Base-by-base conservation (phyloP, 768 basidiomycete species). In the Mycena metata region DNA sequence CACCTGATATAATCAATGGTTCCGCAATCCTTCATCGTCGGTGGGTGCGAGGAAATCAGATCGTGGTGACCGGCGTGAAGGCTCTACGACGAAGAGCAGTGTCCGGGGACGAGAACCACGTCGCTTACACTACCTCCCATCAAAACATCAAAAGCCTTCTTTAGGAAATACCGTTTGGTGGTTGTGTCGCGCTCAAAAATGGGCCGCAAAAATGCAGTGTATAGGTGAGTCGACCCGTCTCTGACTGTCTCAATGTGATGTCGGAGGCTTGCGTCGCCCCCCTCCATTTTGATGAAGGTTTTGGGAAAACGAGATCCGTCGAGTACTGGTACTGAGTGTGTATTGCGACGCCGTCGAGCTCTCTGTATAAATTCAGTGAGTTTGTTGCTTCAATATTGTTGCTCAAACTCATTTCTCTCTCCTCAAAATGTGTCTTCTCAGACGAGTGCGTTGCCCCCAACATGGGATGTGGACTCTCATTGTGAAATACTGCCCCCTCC, bases 51-150 rank as follows among this genome's bases (percentile, higher is more conserved):
- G 39, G 21, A 17, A 45, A 51, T 66, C 64, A 59, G 41, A 66
- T 58, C 52, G 52, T n/a, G n/a, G n/a, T n/a, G n/a, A n/a, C n/a
- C n/a, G n/a, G n/a, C n/a, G 62, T 64, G 54, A 54, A 56, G 55
- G 26, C 55, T 58, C 64, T 47, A 42, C 19, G 30, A 19, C 13
- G 61, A 30, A 30, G 30, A 23, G 47, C 42, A 59, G 64, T 66
- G 64, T 66, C 64, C 51, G 50, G 41, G 64, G 56, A 60, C 47
- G 39, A 65, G 56, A 58, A 49, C 19, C 51, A 64, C 47, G 47
- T 35, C 30, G 16, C 55, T 42, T 42, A 57, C 50, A 19, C 24
- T 45, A 26, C 45, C 36, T 33, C 47, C 46, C 7, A 15, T 39
- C 39, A 39, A 39, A 39, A 39, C 42, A 50, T 39, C 35, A 47